Conservation (phyloP, 495 filamentous ascomycete species). For the Tetracladium marchalianum region DNA sequence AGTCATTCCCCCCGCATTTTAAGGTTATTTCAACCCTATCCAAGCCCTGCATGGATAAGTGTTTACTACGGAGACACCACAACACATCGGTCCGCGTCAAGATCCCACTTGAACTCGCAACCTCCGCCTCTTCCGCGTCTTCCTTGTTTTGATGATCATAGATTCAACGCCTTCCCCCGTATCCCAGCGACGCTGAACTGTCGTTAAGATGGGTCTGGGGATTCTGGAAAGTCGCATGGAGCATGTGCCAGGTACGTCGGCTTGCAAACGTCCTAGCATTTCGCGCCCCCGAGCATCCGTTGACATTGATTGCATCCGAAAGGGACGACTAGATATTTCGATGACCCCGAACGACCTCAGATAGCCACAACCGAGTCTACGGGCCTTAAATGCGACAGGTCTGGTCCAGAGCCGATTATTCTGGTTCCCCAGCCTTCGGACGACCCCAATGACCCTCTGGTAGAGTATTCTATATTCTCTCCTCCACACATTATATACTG, state of each 20-base stretch:
- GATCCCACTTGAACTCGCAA: too few species aligned
- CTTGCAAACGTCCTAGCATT: too few species aligned
- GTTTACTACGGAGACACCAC: too few species aligned
- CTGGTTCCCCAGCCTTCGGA: conserved; percentile 64
- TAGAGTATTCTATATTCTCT: conserved; percentile 21
- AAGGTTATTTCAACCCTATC: not conserved
- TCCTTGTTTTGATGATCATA: too few species aligned
- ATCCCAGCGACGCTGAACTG: too few species aligned
- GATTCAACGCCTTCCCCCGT: too few species aligned
- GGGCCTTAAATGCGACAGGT: conserved; percentile 62
- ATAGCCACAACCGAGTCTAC: conserved; percentile 27
- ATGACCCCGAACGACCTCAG: conserved; percentile 39
- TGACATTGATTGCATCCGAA: conserved; percentile 2
- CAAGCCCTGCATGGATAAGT: too few species aligned
- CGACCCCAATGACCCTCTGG: conserved; percentile 61
- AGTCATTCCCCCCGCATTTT: not conserved
- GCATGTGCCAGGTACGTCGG: conserved; percentile 11
- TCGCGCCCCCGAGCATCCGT: not conserved
- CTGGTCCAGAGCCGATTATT: conserved; percentile 55
- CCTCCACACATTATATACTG: conserved; percentile 13
- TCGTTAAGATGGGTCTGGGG: conserved; percentile 64
- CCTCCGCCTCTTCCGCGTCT: too few species aligned
- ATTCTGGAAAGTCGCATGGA: conserved; percentile 47
- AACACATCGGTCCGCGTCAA: too few species aligned
- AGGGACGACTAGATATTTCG: conserved; percentile 59